phyloP scores from a whole-genome alignment of 768 basidiomycete genomes.

The Boletellus ananas region DNA sequence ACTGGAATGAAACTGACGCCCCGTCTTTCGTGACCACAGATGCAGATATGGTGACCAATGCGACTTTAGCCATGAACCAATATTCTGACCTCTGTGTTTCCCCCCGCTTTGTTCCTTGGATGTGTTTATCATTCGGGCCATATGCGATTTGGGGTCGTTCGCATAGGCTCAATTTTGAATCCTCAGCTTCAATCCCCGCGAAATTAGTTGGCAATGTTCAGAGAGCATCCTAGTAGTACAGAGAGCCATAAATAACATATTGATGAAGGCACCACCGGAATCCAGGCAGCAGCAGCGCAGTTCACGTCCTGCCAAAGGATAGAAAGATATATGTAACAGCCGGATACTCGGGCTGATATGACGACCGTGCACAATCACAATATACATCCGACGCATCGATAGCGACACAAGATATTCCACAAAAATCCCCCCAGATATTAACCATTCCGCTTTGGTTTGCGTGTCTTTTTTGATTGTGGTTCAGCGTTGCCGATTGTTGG shows the following conservation, averaged over 20 bases:
- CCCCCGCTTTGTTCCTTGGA: background rate
- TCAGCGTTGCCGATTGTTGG: slow-evolving; percentile 48
- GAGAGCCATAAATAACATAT: slow-evolving; percentile 36
- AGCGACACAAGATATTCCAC: slow-evolving; percentile 34
- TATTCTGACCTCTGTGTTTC: slow-evolving; percentile 22
- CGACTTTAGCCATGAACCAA: slow-evolving; percentile 71
- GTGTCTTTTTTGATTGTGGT: slow-evolving; percentile 48
- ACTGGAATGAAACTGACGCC: slow-evolving; percentile 34
- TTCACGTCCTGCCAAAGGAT: slow-evolving; percentile 25
- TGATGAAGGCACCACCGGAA: slow-evolving; percentile 21
- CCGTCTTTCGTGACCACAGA: slow-evolving; percentile 54
- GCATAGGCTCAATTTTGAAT: background rate
- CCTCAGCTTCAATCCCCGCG: slow-evolving; percentile 5
- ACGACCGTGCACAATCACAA: slow-evolving; percentile 19
- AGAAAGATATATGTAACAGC: slow-evolving; percentile 30
- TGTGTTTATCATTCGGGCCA: background rate
- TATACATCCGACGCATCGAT: slow-evolving; percentile 29
- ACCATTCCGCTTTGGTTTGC: slow-evolving; percentile 54
- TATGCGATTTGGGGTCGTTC: no score
- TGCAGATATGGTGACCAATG: slow-evolving; percentile 88
- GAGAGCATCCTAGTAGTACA: slow-evolving; percentile 30
- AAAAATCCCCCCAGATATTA: slow-evolving; percentile 32
- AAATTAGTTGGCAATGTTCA: slow-evolving; percentile 15
- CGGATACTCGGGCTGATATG: slow-evolving; percentile 15
- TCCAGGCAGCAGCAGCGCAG: slow-evolving; percentile 23